These are phyloP conservation scores for Prunus kanzakura DNA, from an alignment of 306 rosid genomes.

Conservation along the genomic window DNA sequence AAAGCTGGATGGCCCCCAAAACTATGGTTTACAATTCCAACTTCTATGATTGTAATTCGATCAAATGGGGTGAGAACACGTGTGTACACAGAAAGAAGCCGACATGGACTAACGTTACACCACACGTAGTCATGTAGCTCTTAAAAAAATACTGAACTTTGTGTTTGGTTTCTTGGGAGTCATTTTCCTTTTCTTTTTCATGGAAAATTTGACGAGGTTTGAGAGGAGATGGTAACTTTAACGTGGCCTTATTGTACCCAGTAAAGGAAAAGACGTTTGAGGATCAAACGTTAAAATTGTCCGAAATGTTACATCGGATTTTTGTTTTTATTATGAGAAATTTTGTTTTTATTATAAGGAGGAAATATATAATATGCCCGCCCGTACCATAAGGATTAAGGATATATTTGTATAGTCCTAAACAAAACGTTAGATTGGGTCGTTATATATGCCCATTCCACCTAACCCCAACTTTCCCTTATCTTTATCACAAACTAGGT, in stretches of 20 bases:
- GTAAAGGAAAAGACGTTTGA: too few species aligned
- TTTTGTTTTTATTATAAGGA: not conserved
- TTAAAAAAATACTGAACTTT: not conserved
- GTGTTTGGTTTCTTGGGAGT: not conserved
- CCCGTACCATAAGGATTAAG: too few species aligned
- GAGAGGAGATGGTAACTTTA: not conserved
- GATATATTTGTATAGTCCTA: too few species aligned
- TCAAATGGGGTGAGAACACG: not conserved
- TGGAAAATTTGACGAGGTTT: not conserved
- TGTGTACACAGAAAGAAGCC: not conserved
- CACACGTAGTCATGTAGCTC: not conserved
- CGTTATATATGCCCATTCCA: too few species aligned
- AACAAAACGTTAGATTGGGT: too few species aligned
- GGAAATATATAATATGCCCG: too few species aligned
- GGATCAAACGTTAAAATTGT: not conserved
- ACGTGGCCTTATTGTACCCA: not conserved
- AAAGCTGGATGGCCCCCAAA: too few species aligned
- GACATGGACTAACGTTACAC: not conserved
- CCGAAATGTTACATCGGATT: not conserved
- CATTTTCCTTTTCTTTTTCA: not conserved
- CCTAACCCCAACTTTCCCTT: too few species aligned
- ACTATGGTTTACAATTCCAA: not conserved
- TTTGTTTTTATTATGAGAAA: not conserved
- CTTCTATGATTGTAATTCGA: not conserved
- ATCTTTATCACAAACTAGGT: too few species aligned